Conservation (phyloP, 768 basidiomycete genomes). For the Ephemerocybe angulata region DNA sequence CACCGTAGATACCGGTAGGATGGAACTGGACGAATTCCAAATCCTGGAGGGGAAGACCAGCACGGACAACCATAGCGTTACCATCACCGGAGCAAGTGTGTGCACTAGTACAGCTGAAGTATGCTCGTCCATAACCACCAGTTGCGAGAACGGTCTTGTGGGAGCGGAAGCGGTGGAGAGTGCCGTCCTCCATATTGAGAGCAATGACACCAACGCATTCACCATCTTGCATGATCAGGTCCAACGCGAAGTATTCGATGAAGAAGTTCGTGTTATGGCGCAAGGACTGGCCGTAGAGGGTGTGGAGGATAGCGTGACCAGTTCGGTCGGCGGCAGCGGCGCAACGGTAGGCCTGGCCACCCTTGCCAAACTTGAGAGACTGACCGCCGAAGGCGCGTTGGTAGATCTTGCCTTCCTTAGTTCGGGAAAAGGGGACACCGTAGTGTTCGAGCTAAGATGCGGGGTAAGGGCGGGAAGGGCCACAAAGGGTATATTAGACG, state of each 20-base stretch:
- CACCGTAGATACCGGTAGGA: conserved; percentile 98
- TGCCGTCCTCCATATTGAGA: conserved; percentile 99
- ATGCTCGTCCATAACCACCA: conserved; percentile 95
- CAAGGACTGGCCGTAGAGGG: conserved; percentile 97
- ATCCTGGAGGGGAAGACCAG: conserved; percentile 95
- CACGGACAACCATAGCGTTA: conserved; percentile 96
- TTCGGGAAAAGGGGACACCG: conserved; percentile 97
- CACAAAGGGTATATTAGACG: conserved; percentile 10
- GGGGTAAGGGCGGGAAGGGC: conserved; percentile 1
- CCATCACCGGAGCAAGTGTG: conserved; percentile 99
- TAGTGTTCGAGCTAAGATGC: conserved; percentile 86
- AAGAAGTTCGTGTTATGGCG: conserved; percentile 99
- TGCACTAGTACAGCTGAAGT: conserved; percentile 98
- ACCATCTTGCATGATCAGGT: conserved; percentile 97
- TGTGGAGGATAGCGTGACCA: conserved; percentile 97
- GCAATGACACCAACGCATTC: conserved; percentile 99
- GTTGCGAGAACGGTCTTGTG: conserved; percentile 99
- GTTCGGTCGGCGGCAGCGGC: conserved; percentile 99
- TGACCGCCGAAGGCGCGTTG: conserved; percentile 99
- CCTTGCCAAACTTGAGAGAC: conserved; percentile 94
- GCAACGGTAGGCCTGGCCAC: conserved; percentile 98
- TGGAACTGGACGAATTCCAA: conserved; percentile 99
- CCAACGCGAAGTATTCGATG: conserved; percentile 99
- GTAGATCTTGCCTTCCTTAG: conserved; percentile 98
- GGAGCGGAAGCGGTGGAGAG: conserved; percentile 94